Evolutionary conservation across 2,329 filamentous ascomycete species (phyloP), one percentile per base, ranked within the genome.

Genomic region (Talaromyces marneffei): DNA sequence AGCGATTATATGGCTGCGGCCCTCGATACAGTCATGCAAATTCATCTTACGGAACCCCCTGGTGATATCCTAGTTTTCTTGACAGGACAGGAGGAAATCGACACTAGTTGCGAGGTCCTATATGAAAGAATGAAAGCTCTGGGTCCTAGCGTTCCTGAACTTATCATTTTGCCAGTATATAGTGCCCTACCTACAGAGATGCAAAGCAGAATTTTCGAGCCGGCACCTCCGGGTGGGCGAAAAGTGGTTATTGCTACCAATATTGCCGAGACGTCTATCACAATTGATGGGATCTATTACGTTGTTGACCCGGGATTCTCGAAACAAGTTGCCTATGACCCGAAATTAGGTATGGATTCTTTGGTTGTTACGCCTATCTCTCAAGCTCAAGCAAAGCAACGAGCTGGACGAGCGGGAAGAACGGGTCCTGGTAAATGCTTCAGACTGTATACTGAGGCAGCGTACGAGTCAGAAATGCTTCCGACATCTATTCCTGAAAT

Each of bases 181-280:
- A 93, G 92, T 62, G 90, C 91, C 0, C 82, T 99, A 27, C 94
- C 94, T 0, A 92, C 87, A 64, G 95, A 99, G 74, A 92, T 96
- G 80, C 93, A 97, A 71, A 94, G 89, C 68, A 85, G 85, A 61
- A 97, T 99, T 64, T 99, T 99, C 71, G 94, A 99, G 31, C 92
- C 93, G 2, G 90, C 94, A 0, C 91, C 93, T 0, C 82, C 87
- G 0, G 93, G 93, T 16, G 87, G 85, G 59, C 85, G 94, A 60
- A 99, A 99, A 75, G 92, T 97, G 1, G 91, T 99, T 62, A 96
- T 99, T 71, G 94, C 94, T 2, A 99, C 94, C 37, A 99, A 99
- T 69, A 99, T 99, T 70, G 94, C 94, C 0, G 94, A 99, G 72
- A 99, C 94, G 0, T 96, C 91, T 59, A 94, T 99, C 71, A 99